These are phyloP conservation scores for Stagonosporopsis tanaceti DNA, from an alignment of 2,329 filamentous ascomycete genomes.

Conservation along the genomic window DNA sequence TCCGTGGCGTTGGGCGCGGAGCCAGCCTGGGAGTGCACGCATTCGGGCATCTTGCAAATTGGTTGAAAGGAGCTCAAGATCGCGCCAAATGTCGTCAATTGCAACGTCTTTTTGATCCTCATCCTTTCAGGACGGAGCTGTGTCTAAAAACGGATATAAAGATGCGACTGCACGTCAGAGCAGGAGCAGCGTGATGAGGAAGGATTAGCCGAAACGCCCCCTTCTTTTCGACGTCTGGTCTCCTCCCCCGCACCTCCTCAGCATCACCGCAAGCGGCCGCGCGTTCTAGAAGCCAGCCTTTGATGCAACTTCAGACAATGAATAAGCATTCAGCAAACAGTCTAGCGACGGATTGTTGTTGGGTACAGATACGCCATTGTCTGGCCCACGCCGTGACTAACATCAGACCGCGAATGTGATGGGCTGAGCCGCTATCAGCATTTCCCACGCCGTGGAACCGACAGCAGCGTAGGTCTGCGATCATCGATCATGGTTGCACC, in stretches of 20 bases:
- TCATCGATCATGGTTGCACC: conserved; percentile 4
- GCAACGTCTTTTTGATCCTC: neutral
- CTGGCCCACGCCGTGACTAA: neutral
- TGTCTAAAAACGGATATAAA: neutral
- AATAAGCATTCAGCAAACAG: neutral
- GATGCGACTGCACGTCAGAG: neutral
- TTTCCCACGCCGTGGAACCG: conserved; percentile 6
- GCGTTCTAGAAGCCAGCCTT: neutral
- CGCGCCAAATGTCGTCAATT: no score
- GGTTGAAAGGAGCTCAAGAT: neutral
- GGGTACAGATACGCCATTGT: neutral
- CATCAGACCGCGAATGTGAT: neutral
- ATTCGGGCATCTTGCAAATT: neutral
- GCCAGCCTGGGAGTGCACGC: neutral
- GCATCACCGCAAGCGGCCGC: conserved; percentile 8
- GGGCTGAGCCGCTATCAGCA: conserved; percentile 10
- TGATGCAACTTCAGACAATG: conserved; percentile 5
- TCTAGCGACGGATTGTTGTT: neutral
- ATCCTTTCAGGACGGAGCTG: neutral
- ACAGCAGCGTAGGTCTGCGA: neutral
- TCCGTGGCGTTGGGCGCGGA: neutral
- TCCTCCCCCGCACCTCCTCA: conserved; percentile 9
- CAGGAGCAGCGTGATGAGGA: neutral
- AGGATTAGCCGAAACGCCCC: neutral
- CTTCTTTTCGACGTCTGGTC: neutral